Evolutionary conservation across 345 rosid genomes (phyloP).

Genomic region (Isatis tinctoria): DNA sequence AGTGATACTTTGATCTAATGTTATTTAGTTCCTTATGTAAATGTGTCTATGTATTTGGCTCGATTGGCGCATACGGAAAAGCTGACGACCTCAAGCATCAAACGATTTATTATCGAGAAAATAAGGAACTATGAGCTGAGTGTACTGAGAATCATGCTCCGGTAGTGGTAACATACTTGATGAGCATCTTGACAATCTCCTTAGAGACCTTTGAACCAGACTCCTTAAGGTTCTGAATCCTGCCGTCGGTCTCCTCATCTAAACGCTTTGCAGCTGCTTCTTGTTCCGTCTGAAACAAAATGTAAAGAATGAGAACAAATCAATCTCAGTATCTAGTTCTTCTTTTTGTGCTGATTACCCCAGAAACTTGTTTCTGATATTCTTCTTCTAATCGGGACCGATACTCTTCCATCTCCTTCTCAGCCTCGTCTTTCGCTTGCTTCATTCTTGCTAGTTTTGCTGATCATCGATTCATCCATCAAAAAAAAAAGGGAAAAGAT

Average conservation of each 20-base stretch:
- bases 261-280: constrained; percentile 28
- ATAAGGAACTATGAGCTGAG: constrained; percentile 21
- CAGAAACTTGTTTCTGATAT: constrained; percentile 30
- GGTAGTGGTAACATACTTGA: constrained; percentile 32
- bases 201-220: constrained; percentile 30
- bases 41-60: not conserved
- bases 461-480: constrained; percentile 3
- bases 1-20: not conserved
- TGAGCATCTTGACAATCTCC: constrained; percentile 36
- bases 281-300: constrained; percentile 26
- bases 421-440: constrained; percentile 40
- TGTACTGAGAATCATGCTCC: constrained; percentile 23
- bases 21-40: not conserved
- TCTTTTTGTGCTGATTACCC: constrained; percentile 18
- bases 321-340: not conserved
- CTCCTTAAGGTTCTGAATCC: constrained; percentile 22
- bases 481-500: not conserved
- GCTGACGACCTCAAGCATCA: not conserved
- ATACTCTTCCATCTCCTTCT: constrained; percentile 35
- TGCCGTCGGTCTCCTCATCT: constrained; percentile 28
- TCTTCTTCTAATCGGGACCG: constrained; percentile 27
- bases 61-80: not conserved
- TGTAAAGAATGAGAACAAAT: not conserved
- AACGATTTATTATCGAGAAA: not conserved
- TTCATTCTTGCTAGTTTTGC: constrained; percentile 38